A percentile compares a stretch with the other conserved stretches of the same genome.
phyloP scores from a whole-genome alignment of 148 eudicot genomes.

The Silene latifolia region DNA sequence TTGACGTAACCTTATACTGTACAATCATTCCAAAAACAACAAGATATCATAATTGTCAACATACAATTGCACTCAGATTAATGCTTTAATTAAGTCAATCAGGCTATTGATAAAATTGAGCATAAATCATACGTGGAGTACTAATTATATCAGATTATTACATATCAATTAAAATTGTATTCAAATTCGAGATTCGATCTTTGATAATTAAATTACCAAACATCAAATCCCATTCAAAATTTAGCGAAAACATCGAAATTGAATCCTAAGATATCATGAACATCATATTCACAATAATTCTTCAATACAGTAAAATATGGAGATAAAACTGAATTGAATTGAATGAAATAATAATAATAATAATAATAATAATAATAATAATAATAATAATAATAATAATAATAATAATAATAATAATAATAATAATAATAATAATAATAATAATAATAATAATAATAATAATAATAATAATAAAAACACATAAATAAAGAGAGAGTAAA shows the following conservation, averaged over 20 bases:
- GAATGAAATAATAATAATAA: background rate
- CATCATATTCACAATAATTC: background rate
- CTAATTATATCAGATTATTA: background rate
- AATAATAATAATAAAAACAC: background rate
- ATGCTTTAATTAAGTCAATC: background rate
- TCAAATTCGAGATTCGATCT: background rate
- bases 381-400: no score
- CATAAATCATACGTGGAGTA: background rate
- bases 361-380: no score
- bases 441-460: no score
- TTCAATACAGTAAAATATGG: background rate
- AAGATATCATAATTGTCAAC: background rate
- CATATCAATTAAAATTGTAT: background rate
- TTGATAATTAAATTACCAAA: background rate
- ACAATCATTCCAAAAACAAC: background rate
- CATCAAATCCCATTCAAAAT: background rate
- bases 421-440: no score
- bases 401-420: no score
- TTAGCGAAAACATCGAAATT: background rate
- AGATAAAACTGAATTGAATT: background rate
- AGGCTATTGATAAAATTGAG: background rate
- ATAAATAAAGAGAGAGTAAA: background rate
- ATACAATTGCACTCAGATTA: background rate
- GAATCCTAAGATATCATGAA: background rate
- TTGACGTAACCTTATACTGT: constrained; percentile 44